Percentiles rank a stretch among this genome's conserved stretches.
Conservation (phyloP, 1,284 basidiomycete genomes). For the Testicularia cyperi region DNA sequence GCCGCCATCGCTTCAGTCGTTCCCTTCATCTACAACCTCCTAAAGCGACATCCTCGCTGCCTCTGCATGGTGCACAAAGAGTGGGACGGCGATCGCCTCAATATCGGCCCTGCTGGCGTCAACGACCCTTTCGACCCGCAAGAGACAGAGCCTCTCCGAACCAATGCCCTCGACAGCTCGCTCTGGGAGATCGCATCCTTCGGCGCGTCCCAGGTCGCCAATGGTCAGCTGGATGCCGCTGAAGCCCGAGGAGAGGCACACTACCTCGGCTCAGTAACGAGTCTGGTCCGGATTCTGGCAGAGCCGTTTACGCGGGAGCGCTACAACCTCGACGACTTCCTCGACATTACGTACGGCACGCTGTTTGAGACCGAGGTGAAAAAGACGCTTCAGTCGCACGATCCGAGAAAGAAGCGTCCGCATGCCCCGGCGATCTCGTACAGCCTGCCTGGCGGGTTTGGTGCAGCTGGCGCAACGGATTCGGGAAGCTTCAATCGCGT, state of each 20-base stretch:
- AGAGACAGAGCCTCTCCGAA: slow-evolving; percentile 75
- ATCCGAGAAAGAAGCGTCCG: slow-evolving; percentile 1
- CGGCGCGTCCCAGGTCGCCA: slow-evolving; percentile 48
- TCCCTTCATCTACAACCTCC: slow-evolving; percentile 90
- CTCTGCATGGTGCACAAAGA: slow-evolving; percentile 84
- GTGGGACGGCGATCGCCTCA: slow-evolving; percentile 49
- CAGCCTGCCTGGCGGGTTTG: slow-evolving; percentile 27
- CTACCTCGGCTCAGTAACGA: slow-evolving; percentile 81
- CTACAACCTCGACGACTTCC: slow-evolving; percentile 90
- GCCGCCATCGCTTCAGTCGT: slow-evolving; percentile 86
- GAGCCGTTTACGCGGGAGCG: slow-evolving; percentile 90
- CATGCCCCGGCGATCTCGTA: slow-evolving; percentile 13
- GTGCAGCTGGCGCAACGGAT: slow-evolving; percentile 21
- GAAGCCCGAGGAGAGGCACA: slow-evolving; percentile 65
- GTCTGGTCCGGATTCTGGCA: slow-evolving; percentile 79
- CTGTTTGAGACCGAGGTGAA: slow-evolving; percentile 83
- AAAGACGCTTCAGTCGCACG: slow-evolving; percentile 66
- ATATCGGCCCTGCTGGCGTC: slow-evolving; percentile 44
- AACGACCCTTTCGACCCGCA: slow-evolving; percentile 67
- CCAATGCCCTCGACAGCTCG: slow-evolving; percentile 79
- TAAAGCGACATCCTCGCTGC: slow-evolving; percentile 85
- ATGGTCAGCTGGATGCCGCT: slow-evolving; percentile 10
- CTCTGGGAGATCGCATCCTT: slow-evolving; percentile 88
- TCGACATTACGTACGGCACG: slow-evolving; percentile 94
- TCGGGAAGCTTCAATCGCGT: slow-evolving; percentile 7